Evolutionary conservation across 2,329 filamentous ascomycete genomes (phyloP), one percentile per base, ranked within the genome.

Genomic region (Epicoccum sorghinum): DNA sequence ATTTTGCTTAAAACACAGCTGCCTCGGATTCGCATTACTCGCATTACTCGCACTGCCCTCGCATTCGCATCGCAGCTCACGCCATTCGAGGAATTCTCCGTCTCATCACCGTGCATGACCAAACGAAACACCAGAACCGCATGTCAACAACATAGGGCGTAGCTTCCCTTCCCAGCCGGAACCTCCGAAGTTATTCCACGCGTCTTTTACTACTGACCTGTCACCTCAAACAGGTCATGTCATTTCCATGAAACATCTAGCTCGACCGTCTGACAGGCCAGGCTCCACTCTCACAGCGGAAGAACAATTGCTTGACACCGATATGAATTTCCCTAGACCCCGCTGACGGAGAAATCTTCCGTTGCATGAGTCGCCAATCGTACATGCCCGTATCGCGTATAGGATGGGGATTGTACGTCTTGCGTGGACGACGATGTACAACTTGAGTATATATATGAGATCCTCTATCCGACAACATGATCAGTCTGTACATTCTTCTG

Each of bases 241-340:
- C 49, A 47, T 53, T 14, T 43, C 37, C 22, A 18, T 53, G 43
- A 53, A 47, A 53, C 50, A 39, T 38, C 43, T 53, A 53, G 36
- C 50, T 22, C 14, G 5, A 38, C 32, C 38, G 38, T 43, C 24
- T 39, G 37, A 39, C 43, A 47, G 18, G 24, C 35, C 23, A 37
- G 24, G 43, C 50, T 43, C 43, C 50, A 53, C 50, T 7, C 37
- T 30, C 12, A 18, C 43, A 43, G 32, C 36, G 36, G 48, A 22
- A 36, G n/a, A 36, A 24, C 14, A n/a, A 7, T 12, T 27, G n/a
- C 13, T 35, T 27, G 12, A 33, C 35, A 29, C 48, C 29, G 18
- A 52, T 46, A 5, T 39, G 8, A 36, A 46, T 41, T 22, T 40
- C 48, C 14, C 36, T 33, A 32, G 10, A 23, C 23, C 7, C 3